These are phyloP conservation scores for Stropharia rugosoannulata DNA, from an alignment of 768 basidiomycete genomes.

Conservation along the genomic window DNA sequence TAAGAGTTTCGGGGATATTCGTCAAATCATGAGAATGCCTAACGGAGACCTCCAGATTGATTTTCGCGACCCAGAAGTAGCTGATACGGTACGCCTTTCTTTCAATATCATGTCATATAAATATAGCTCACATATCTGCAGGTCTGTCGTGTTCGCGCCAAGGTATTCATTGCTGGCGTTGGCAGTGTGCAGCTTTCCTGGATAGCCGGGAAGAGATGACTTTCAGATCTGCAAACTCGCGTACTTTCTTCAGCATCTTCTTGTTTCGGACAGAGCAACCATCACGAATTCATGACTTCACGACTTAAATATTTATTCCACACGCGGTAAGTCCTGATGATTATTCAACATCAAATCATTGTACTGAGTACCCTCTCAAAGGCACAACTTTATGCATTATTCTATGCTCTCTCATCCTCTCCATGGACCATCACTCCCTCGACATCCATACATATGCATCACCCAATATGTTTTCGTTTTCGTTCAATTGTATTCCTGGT, in stretches of 20 bases:
- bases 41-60: conserved; percentile 80
- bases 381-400: neutral
- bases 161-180: conserved; percentile 70
- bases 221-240: conserved; percentile 8
- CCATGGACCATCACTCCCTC: too few relatives aligned
- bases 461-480: too few relatives aligned
- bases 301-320: conserved; percentile 4
- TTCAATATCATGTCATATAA: neutral
- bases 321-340: conserved; percentile 11
- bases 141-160: conserved; percentile 80
- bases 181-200: conserved; percentile 81
- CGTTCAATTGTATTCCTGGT: too few relatives aligned
- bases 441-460: too few relatives aligned
- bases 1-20: conserved; percentile 75
- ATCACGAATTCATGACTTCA: conserved; percentile 6
- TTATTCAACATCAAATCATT: neutral
- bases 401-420: neutral
- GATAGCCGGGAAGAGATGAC: conserved; percentile 54
- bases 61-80: conserved; percentile 73
- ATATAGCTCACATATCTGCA: conserved; percentile 23
- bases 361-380: neutral
- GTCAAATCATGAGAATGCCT: conserved; percentile 68
- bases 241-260: neutral
- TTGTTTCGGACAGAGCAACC: too few relatives aligned
- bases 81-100: conserved; percentile 61